Evolutionary conservation across 148 eudicot species (phyloP), one percentile per base, ranked within the genome.

Genomic region (Vaccinium macrocarpon): DNA sequence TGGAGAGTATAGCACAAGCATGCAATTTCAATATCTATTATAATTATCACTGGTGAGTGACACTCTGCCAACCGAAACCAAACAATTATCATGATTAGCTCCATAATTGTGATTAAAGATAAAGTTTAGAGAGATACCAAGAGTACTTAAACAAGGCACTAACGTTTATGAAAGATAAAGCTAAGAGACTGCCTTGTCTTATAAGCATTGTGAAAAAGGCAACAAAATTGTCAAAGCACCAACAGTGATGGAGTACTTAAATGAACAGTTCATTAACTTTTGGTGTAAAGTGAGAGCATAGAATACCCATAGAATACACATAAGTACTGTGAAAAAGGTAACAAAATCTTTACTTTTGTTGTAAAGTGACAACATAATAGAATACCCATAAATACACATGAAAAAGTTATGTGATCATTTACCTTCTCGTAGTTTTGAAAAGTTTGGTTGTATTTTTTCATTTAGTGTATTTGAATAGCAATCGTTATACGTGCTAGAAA

Each of bases 101-200:
- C 21, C 82, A 80, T 21, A 77, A 50, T 51, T 80, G 51, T 61
- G 64, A 78, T 29, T 53, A 52, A 53, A 80, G 51, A 80, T 2
- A 80, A 59, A 5, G 29, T 16, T 80, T 38, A 80, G 82, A 57
- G n/a, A 59, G 82, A 80, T 61, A 59, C 82, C 53, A 38, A 80
- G 82, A 80, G 51, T 38, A 12, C 23, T 19, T 0, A 75, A 80
- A 57, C 55, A 25, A 29, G 42, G 27, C 62, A 18, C 42, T 48
- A 8, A 32, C 51, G 3, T 42, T 35, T 18, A 19, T 57, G 25
- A 5, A 57, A 56, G 46, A 51, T 32, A 51, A 77, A 77, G 80
- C 55, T 12, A 50, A 77, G 80, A 51, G 10, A 50, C 35, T 50
- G 1, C 23, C 35, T 51, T 48, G 27, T 77, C 80, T 51, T 18